These are phyloP conservation scores for Populus nigra DNA, from an alignment of 345 rosid species.

Conservation along the genomic window DNA sequence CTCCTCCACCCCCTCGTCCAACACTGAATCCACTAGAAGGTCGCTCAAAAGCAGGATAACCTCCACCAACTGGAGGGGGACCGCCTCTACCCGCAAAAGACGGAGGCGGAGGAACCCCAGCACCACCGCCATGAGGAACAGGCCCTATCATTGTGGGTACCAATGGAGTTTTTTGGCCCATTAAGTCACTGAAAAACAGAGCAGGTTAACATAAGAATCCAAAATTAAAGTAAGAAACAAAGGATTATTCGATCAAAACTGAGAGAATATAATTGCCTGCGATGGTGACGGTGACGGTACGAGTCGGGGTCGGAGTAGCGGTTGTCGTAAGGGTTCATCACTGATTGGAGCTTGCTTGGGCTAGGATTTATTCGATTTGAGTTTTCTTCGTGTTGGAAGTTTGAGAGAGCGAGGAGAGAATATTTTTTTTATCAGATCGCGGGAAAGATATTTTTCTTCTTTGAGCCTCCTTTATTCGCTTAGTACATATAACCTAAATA, in stretches of 20 bases:
- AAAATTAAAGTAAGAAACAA: background rate
- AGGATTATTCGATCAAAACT: background rate
- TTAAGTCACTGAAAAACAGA: conserved; percentile 43
- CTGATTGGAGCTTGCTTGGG: background rate
- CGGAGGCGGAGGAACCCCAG: conserved; percentile 40
- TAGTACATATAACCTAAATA: too few relatives aligned
- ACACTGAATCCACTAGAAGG: conserved; percentile 49
- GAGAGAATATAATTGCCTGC: conserved; percentile 43
- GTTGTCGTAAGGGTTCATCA: conserved; percentile 63
- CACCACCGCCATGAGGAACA: conserved; percentile 32
- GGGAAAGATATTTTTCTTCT: background rate
- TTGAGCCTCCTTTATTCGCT: background rate
- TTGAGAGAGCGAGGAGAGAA: background rate
- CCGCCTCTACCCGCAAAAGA: conserved; percentile 36
- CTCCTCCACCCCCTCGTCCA: conserved; percentile 35
- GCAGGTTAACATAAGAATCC: background rate
- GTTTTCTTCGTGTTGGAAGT: background rate
- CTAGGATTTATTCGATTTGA: conserved; percentile 1
- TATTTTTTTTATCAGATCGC: background rate
- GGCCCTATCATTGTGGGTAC: conserved; percentile 26
- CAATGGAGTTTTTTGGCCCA: conserved; percentile 36
- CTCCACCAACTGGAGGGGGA: conserved; percentile 18
- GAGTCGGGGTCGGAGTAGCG: conserved; percentile 76
- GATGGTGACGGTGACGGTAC: conserved; percentile 78
- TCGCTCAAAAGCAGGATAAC: conserved; percentile 55